Evolutionary conservation across 2,329 filamentous ascomycete species (phyloP), one percentile per base, ranked within the genome.

Genomic region (Gliomastix tumulicola): DNA sequence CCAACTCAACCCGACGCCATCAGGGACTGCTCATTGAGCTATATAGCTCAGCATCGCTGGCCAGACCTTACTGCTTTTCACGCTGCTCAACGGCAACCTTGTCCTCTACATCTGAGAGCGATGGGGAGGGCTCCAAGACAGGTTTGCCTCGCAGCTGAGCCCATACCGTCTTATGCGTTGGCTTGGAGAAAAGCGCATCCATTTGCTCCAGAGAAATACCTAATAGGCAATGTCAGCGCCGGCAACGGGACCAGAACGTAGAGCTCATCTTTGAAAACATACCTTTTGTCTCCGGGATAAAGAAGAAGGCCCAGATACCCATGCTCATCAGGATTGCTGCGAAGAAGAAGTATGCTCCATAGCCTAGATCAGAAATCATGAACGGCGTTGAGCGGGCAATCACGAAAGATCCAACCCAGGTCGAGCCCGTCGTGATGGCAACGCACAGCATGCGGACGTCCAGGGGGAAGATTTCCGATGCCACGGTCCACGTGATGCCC

Each of bases 261-360:
- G n/a, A n/a, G n/a, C n/a, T n/a, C n/a, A n/a, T n/a, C n/a, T n/a
- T n/a, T n/a, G n/a, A n/a, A n/a, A n/a, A n/a, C n/a, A n/a, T 35
- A 48, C 68, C 68, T 49, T 70, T 73, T 4, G 69, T 74, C 45
- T 74, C 69, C 2, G 70, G 70, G 0, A 74, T 56, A 33, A 68
- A 67, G 52, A 71, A 69, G 37, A 62, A 63, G 4, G 68, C 59
- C 50, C 66, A 74, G 32, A 69, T 47, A 10, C 66, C 58, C 44
- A 68, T 64, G 21, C 57, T 42, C 12, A 71, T 54, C 33, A 70
- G 37, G 20, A 70, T 55, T 0, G 60, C 53, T 4, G 63, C 69
- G 42, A 74, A 75, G 52, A 74, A 66, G 39, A 75, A 68, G 48
- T 71, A 75, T 1, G 69, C 68, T 8, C 71, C 71, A 42, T 69